Percentiles rank a stretch among this genome's conserved stretches.
These are phyloP conservation scores for Aegilops longissima DNA, from an alignment of 176 grass and related monocot genomes.

Conservation along the genomic window DNA sequence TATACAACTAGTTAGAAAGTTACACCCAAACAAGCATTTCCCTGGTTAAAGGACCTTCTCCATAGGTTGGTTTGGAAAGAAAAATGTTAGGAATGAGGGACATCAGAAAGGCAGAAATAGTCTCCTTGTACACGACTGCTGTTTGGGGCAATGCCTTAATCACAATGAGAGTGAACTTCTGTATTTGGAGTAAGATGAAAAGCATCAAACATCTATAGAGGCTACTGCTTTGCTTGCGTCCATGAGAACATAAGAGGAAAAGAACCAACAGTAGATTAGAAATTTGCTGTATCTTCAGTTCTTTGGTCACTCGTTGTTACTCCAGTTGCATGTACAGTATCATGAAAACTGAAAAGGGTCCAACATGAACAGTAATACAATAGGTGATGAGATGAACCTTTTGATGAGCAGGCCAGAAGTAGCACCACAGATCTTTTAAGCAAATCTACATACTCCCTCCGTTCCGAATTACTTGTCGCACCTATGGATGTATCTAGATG, in stretches of 20 bases:
- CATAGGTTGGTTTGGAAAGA: background rate
- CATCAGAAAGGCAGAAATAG: background rate
- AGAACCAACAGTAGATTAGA: background rate
- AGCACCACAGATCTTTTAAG: background rate
- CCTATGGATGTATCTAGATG: too few relatives aligned
- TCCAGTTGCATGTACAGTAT: background rate
- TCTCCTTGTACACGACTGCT: background rate
- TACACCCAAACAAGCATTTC: background rate
- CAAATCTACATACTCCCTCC: background rate
- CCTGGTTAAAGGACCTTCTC: background rate
- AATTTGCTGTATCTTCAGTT: background rate
- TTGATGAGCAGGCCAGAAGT: background rate
- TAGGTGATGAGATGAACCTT: background rate
- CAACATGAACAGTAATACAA: background rate
- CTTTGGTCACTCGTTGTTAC: background rate
- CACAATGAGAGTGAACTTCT: too few relatives aligned
- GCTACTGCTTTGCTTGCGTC: background rate
- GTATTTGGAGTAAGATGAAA: background rate
- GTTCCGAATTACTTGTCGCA: too few relatives aligned
- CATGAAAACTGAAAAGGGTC: background rate
- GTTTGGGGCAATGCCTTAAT: background rate
- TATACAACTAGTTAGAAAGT: background rate
- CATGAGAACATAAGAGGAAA: background rate
- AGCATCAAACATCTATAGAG: background rate
- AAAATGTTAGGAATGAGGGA: background rate